Percentiles rank a stretch among this genome's conserved stretches.
Conservation (phyloP, 768 basidiomycete species). For the Boletus vinaceobasis region DNA sequence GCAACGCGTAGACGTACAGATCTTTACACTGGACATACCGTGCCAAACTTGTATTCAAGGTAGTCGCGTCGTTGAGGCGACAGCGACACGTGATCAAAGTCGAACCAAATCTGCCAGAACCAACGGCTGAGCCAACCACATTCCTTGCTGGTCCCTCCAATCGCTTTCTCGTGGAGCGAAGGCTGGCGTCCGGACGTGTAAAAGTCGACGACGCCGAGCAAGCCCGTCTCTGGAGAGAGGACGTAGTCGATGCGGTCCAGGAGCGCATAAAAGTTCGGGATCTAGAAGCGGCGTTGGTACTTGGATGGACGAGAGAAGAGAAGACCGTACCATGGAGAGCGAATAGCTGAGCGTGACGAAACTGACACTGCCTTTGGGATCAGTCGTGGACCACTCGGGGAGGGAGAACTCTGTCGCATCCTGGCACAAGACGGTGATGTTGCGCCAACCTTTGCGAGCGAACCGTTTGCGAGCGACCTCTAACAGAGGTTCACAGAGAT, state of each 20-base stretch:
- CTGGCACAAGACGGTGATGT: constrained; percentile 68
- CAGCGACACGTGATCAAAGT: constrained; percentile 52
- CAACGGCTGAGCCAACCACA: constrained; percentile 64
- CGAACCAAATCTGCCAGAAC: constrained; percentile 79
- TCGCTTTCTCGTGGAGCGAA: constrained; percentile 56
- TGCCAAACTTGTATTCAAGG: constrained; percentile 76
- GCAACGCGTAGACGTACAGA: background rate
- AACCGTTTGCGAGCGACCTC: constrained; percentile 70
- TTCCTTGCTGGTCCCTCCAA: constrained; percentile 58
- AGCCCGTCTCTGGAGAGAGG: constrained; percentile 54
- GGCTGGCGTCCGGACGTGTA: constrained; percentile 58
- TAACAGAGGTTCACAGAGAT: constrained; percentile 69
- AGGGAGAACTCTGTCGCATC: constrained; percentile 67
- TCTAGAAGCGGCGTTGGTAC: constrained; percentile 31
- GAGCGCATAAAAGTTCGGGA: constrained; percentile 61
- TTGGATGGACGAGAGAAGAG: background rate
- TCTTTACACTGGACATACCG: constrained; percentile 37
- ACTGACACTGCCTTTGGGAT: constrained; percentile 53
- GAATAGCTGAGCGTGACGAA: constrained; percentile 57
- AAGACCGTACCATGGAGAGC: constrained; percentile 45
- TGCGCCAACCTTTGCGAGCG: constrained; percentile 63
- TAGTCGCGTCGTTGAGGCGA: constrained; percentile 63
- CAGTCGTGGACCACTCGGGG: constrained; percentile 52
- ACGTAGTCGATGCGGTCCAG: constrained; percentile 67
- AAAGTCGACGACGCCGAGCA: constrained; percentile 72